Evolutionary conservation across 2,329 filamentous ascomycete genomes (phyloP).

Genomic region (Xylariaceae sp.): DNA sequence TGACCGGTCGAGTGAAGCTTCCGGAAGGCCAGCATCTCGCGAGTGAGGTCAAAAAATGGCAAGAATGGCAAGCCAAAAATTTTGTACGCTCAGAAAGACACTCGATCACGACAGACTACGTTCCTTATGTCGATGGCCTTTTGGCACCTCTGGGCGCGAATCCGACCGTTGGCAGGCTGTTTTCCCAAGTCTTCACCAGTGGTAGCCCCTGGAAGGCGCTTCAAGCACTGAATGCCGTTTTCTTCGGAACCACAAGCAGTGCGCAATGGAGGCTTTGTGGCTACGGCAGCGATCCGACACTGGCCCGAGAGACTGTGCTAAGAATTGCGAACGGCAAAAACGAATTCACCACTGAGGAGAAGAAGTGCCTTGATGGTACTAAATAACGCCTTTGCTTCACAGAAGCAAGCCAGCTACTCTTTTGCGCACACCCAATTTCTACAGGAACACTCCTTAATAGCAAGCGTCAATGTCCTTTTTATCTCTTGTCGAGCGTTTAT

Average conservation of each 20-base stretch:
- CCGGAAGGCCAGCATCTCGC: slow-evolving; percentile 27
- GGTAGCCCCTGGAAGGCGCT: slow-evolving; percentile 26
- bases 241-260: slow-evolving; percentile 7
- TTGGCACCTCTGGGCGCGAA: slow-evolving; percentile 31
- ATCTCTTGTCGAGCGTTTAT: no score
- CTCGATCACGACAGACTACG: slow-evolving; percentile 23
- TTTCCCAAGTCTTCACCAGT: slow-evolving; percentile 24
- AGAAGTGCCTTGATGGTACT: background rate
- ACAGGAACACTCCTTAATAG: no score
- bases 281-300: background rate
- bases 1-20: slow-evolving; percentile 24
- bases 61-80: slow-evolving; percentile 23
- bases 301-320: background rate
- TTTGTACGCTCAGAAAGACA: slow-evolving; percentile 33
- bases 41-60: slow-evolving; percentile 23
- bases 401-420: no score
- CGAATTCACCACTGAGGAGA: slow-evolving; percentile 26
- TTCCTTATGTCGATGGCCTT: slow-evolving; percentile 32
- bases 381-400: no score
- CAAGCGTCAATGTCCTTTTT: no score
- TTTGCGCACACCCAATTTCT: no score
- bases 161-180: slow-evolving; percentile 28
- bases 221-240: slow-evolving; percentile 30
- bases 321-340: slow-evolving; percentile 19
- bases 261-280: background rate